Percentiles rank a stretch among this genome's conserved stretches.
Conservation (phyloP, 2,329 filamentous ascomycete species). For the Fusarium sp. region DNA sequence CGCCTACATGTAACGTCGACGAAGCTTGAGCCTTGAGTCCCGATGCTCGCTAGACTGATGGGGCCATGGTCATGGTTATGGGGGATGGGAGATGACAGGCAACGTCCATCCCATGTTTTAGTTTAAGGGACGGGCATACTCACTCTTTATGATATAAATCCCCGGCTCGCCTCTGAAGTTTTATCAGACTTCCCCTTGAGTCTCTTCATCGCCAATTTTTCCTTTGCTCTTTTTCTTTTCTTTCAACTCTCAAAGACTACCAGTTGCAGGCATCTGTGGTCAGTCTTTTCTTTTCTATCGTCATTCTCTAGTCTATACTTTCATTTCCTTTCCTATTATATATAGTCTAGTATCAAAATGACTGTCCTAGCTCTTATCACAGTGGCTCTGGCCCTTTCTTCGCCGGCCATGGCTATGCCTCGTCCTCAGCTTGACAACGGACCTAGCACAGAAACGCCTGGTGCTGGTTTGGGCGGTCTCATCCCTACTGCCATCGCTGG, state of each 20-base stretch:
- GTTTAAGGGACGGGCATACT: background rate
- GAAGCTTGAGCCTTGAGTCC: background rate
- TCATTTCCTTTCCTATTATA: conserved; percentile 12
- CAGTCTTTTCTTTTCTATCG: conserved; percentile 35
- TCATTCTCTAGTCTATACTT: conserved; percentile 27
- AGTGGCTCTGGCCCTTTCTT: conserved; percentile 45
- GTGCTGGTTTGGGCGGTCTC: conserved; percentile 25
- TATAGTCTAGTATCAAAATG: conserved; percentile 37
- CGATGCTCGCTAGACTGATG: background rate
- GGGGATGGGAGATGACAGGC: conserved; percentile 16
- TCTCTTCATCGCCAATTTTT: conserved; percentile 41
- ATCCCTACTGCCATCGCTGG: conserved; percentile 18
- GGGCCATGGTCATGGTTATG: background rate
- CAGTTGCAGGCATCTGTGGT: conserved; percentile 48
- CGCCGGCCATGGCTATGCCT: conserved; percentile 37
- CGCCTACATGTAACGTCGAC: conserved; percentile 31
- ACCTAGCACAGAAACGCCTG: conserved; percentile 19
- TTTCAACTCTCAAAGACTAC: conserved; percentile 39
- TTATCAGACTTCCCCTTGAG: conserved; percentile 8
- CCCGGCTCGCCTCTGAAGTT: conserved; percentile 4
- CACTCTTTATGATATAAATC: conserved; percentile 36
- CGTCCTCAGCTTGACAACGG: conserved; percentile 28
- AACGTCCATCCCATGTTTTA: conserved; percentile 18
- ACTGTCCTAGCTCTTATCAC: conserved; percentile 45
- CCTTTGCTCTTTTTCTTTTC: conserved; percentile 39